Evolutionary conservation across 1,284 basidiomycete genomes (phyloP).

Genomic region (Ceratobasidium sp.): DNA sequence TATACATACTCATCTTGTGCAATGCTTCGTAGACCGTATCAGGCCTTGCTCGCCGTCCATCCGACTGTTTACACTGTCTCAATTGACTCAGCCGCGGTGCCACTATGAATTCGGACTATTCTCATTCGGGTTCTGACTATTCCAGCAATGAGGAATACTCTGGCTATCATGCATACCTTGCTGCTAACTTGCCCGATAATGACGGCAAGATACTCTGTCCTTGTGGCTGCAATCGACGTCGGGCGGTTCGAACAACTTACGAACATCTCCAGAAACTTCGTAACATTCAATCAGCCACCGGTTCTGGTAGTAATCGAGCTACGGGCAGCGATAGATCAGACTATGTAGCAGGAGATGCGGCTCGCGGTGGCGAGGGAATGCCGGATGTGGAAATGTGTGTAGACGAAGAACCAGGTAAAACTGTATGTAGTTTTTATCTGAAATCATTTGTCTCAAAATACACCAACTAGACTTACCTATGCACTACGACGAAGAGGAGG

Average conservation of each 20-base stretch:
- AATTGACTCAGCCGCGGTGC: too few relatives aligned
- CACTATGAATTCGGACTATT: constrained; percentile 8
- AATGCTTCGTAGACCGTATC: too few relatives aligned
- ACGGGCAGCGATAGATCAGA: neutral
- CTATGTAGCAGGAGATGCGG: neutral
- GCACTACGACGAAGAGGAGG: neutral
- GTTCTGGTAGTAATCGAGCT: too few relatives aligned
- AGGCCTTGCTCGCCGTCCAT: too few relatives aligned
- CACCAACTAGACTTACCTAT: neutral
- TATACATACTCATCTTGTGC: too few relatives aligned
- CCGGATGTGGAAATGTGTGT: neutral
- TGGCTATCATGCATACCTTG: neutral
- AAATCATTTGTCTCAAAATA: too few relatives aligned
- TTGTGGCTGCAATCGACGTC: too few relatives aligned
- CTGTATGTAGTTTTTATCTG: neutral
- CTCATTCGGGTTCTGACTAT: neutral
- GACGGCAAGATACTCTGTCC: neutral
- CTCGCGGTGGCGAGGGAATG: neutral
- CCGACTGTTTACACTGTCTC: too few relatives aligned
- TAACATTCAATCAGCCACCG: too few relatives aligned
- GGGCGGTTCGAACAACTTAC: too few relatives aligned
- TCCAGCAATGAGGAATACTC: too few relatives aligned
- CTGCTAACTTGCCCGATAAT: neutral
- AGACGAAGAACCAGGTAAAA: neutral
- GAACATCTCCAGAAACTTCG: neutral